Conservation (phyloP, 2,329 filamentous ascomycete genomes). For the Botrytis byssoidea region DNA sequence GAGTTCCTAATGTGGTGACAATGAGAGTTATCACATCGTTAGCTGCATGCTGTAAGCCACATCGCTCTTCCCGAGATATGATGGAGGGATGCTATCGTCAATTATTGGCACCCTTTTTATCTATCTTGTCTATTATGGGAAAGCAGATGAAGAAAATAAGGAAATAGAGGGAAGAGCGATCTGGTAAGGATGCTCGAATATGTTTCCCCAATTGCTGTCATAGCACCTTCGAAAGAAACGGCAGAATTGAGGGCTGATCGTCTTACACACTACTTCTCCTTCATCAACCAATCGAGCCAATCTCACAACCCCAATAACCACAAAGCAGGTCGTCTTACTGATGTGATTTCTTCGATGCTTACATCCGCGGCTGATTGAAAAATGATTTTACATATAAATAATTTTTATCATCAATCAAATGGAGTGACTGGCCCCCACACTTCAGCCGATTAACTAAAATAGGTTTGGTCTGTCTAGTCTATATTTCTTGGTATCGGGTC, state of each 20-base stretch:
- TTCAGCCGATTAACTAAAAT: not conserved
- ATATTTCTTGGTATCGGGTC: not conserved
- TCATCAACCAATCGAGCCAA: not conserved
- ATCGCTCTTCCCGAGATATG: slow-evolving; percentile 2
- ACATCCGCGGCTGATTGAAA: slow-evolving; percentile 3
- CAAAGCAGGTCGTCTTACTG: slow-evolving; percentile 1
- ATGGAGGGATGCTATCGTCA: not conserved
- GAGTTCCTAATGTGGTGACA: not conserved
- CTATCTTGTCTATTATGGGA: not conserved
- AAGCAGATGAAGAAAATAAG: not conserved
- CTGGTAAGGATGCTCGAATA: not conserved
- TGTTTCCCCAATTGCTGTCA: not conserved
- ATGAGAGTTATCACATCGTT: slow-evolving; percentile 13
- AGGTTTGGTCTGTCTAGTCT: not conserved
- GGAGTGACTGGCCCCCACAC: not conserved
- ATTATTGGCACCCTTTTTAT: not conserved
- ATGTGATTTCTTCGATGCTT: not conserved
- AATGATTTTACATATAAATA: not conserved
- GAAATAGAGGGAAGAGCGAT: not conserved
- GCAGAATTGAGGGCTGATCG: slow-evolving; percentile 10
- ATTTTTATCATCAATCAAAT: not conserved
- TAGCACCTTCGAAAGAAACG: not conserved
- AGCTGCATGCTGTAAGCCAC: slow-evolving; percentile 7
- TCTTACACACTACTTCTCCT: slow-evolving; percentile 2
- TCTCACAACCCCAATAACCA: not conserved